Evolutionary conservation across 176 grass and related monocot genomes (phyloP), one percentile per base, ranked within the genome.

Genomic region (Rhynchospora breviuscula): DNA sequence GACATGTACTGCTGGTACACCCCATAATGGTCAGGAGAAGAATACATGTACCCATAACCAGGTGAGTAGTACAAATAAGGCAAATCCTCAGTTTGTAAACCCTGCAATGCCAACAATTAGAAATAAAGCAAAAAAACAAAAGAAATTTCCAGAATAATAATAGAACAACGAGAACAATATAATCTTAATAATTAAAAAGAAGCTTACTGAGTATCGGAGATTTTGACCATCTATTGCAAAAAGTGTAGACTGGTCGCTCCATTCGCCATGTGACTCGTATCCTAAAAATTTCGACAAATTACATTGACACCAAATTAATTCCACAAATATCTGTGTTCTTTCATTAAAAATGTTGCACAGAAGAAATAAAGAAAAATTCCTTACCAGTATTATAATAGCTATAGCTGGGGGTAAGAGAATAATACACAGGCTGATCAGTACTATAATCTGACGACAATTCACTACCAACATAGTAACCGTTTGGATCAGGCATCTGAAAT

Each of bases 21-120:
- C 15, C 51, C 66, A 83, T 90, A 91, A 22, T 89, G 92, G 58
- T 94, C 90, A 45, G 75, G 86, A 17, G 85, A 77, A 58, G 88
- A 53, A 84, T 90, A 88, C 63, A 84, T 76, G 79, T 88, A 91
- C 66, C 88, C 92, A 85, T 91, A 94, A 72, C 88, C 83, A 82
- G 92, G 92, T 82, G 86, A 84, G 67, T 87, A 91, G 86, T 88
- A 94, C 76, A 91, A 9, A 86, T 90, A 94, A 13, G 92, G 80
- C 57, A 88, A 64, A 81, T 78, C 84, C 68, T 91, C 92, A 67
- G 63, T 77, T 75, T 94, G 88, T 45, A 88, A 22, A 80, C 75
- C 85, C 91, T 89, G 65, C 66, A 85, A 79, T 57, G 78, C 40
- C 67, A 29, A 29, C 31, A 11, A 82, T 79, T 63, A 87, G 22